A percentile compares a stretch with the other conserved stretches of the same genome.
phyloP scores from a whole-genome alignment of 768 basidiomycete species.

The Trametes cubensis region DNA sequence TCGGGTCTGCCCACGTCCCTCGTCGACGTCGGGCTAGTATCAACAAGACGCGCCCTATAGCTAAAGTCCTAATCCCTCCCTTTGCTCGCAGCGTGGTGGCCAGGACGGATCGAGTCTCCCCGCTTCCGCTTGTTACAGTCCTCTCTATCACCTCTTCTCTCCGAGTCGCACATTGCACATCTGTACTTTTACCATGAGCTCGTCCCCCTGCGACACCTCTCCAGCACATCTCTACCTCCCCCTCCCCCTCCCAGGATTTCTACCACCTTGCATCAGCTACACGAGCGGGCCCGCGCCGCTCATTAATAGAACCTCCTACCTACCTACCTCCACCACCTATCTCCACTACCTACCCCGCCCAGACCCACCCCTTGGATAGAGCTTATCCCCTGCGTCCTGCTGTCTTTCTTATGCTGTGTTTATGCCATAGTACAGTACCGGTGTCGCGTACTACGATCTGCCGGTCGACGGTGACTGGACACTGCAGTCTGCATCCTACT shows the following conservation, averaged over 20 bases:
- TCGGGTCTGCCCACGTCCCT: background rate
- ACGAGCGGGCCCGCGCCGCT: background rate
- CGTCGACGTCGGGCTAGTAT: background rate
- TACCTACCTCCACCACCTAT: too few species aligned
- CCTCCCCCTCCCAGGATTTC: background rate
- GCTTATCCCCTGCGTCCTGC: conserved; percentile 15
- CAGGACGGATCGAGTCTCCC: background rate
- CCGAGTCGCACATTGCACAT: conserved; percentile 4
- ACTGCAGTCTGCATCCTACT: too few species aligned
- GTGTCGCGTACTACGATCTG: background rate
- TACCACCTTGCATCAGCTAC: conserved; percentile 6
- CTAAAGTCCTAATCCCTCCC: background rate
- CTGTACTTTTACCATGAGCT: conserved; percentile 15
- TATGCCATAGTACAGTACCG: too few species aligned
- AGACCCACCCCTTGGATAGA: conserved; percentile 3
- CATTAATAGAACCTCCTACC: conserved; percentile 4
- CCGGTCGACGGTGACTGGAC: too few species aligned
- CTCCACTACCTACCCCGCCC: background rate
- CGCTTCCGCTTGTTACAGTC: too few species aligned
- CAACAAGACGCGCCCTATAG: background rate
- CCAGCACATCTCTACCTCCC: background rate
- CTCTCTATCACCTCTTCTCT: too few species aligned
- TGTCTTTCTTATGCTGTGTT: conserved; percentile 11
- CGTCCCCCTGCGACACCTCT: conserved; percentile 15
- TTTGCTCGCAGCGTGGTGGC: background rate